Percentiles rank a stretch among this genome's conserved stretches.
Evolutionary conservation across 148 eudicot genomes (phyloP).

Genomic region (Spergularia marina): DNA sequence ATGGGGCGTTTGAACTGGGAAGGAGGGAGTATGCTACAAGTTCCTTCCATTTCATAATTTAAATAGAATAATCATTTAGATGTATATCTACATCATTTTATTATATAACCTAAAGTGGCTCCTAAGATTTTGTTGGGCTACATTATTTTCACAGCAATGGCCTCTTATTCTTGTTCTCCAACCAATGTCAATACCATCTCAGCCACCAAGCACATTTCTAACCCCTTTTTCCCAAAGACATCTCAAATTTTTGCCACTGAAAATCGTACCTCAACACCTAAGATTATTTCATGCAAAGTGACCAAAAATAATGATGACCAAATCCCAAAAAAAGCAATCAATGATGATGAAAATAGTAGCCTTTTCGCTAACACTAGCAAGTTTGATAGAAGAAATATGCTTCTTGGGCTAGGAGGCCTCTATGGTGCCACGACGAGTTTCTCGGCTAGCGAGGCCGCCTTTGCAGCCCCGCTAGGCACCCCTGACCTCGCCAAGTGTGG

Average conservation of each 20-base stretch:
- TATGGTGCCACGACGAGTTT: slow-evolving; percentile 44
- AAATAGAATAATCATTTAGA: background rate
- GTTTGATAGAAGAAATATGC: slow-evolving; percentile 59
- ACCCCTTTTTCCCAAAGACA: slow-evolving; percentile 5
- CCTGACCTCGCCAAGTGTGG: slow-evolving; percentile 64
- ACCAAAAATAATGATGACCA: slow-evolving; percentile 17
- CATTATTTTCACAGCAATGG: slow-evolving; percentile 13
- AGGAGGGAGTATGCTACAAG: no score
- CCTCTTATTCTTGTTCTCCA: slow-evolving; percentile 10
- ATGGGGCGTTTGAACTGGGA: no score
- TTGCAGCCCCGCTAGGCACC: slow-evolving; percentile 45
- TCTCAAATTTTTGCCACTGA: slow-evolving; percentile 12
- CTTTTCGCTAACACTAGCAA: slow-evolving; percentile 13
- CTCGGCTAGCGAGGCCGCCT: slow-evolving; percentile 26
- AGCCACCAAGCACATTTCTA: background rate
- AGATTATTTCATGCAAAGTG: slow-evolving; percentile 17
- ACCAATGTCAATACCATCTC: background rate
- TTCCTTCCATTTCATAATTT: background rate
- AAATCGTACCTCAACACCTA: background rate
- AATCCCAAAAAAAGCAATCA: background rate
- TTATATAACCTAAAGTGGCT: background rate
- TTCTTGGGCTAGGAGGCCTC: slow-evolving; percentile 69
- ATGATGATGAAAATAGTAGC: background rate
- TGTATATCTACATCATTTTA: background rate
- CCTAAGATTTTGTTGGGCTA: background rate